Conservation (phyloP, 306 rosid species). For the Prunus campanulata region DNA sequence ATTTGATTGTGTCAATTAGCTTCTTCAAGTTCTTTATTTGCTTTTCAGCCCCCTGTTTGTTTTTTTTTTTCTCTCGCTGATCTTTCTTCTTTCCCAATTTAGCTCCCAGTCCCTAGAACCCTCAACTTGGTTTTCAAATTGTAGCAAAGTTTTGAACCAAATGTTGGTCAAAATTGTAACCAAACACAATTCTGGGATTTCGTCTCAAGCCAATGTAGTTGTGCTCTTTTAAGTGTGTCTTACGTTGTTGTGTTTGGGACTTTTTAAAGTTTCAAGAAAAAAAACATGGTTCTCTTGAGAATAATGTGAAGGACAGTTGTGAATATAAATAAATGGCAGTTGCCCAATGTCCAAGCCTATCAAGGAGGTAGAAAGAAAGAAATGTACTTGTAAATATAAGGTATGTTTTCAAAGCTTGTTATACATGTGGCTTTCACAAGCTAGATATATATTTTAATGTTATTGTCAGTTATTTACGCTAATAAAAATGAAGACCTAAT, state of each 20-base stretch:
- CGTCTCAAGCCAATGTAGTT: neutral
- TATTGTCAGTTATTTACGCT: neutral
- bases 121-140: neutral
- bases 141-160: neutral
- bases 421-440: neutral
- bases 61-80: neutral
- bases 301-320: neutral
- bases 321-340: neutral
- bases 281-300: neutral
- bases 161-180: conserved; percentile 7
- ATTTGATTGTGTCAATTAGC: conserved; percentile 15
- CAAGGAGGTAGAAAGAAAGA: neutral
- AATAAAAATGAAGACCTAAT: neutral
- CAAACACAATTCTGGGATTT: neutral
- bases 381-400: neutral
- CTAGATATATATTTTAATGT: neutral
- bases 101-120: neutral
- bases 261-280: neutral
- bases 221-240: neutral
- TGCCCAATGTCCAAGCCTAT: neutral
- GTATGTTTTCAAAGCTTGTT: neutral
- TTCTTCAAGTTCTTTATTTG: neutral
- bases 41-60: neutral
- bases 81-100: no score
- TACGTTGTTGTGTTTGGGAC: neutral